Percentiles rank a stretch among this genome's conserved stretches.
These are phyloP conservation scores for Tulasnella sp. DNA, from an alignment of 768 basidiomycete genomes.

Conservation along the genomic window DNA sequence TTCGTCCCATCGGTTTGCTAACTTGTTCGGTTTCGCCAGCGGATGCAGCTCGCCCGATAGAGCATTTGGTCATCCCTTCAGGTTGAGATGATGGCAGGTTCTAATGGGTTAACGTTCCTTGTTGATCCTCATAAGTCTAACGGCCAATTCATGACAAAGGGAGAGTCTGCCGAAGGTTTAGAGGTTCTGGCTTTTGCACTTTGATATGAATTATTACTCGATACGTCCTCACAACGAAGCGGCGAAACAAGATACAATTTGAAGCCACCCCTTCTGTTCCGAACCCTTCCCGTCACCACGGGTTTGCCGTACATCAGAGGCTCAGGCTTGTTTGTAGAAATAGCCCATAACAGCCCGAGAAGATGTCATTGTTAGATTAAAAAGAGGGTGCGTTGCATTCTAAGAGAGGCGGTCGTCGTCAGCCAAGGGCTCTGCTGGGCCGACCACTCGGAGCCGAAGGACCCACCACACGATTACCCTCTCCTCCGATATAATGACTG, in stretches of 20 bases:
- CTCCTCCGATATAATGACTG: slow-evolving; percentile 54
- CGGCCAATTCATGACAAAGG: no score
- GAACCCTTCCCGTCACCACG: not conserved
- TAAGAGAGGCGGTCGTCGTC: slow-evolving; percentile 33
- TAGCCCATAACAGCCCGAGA: slow-evolving; percentile 61
- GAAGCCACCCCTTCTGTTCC: not conserved
- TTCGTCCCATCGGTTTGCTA: no score
- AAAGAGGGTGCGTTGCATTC: slow-evolving; percentile 80
- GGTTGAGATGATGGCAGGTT: no score
- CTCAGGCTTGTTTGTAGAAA: slow-evolving; percentile 57
- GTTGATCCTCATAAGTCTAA: no score
- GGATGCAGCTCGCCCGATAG: no score
- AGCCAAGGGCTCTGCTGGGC: not conserved
- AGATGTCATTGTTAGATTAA: slow-evolving; percentile 70
- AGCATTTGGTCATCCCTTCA: no score
- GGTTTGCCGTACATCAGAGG: not conserved
- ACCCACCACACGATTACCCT: slow-evolving; percentile 61
- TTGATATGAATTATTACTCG: not conserved
- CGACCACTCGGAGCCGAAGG: not conserved
- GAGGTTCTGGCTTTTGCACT: no score
- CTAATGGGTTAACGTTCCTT: no score
- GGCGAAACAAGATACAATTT: not conserved
- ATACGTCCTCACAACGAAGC: not conserved
- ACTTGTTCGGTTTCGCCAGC: no score
- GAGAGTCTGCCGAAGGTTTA: no score